Percentiles rank a stretch among this genome's conserved stretches.
Conservation (phyloP, 2,329 filamentous ascomycete genomes). For the Fusarium acutatum region DNA sequence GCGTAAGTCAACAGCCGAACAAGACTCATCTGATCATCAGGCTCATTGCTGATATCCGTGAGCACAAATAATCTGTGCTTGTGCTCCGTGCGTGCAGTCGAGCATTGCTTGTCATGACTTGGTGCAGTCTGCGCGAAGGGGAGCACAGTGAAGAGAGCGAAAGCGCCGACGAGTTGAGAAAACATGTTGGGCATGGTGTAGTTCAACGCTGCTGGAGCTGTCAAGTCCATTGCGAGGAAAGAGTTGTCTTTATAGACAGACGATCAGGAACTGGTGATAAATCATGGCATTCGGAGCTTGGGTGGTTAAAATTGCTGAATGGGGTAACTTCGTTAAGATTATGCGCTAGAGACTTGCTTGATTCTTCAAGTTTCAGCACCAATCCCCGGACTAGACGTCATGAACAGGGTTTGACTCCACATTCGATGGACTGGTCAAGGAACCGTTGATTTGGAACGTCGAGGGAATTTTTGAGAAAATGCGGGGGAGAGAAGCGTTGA, state of each 20-base stretch:
- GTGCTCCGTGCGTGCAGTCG: not conserved
- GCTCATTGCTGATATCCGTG: conserved; percentile 56
- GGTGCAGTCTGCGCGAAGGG: not conserved
- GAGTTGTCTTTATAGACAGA: not conserved
- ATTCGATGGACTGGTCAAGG: not conserved
- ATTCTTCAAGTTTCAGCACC: not conserved
- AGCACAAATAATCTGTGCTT: conserved; percentile 50
- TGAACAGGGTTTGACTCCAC: not conserved
- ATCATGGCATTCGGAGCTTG: not conserved
- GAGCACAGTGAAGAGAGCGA: not conserved
- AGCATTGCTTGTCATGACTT: not conserved
- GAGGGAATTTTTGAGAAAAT: not conserved
- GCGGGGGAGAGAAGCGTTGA: not conserved
- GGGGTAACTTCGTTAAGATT: not conserved
- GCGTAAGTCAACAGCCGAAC: conserved; percentile 54
- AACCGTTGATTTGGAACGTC: not conserved
- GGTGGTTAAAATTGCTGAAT: not conserved
- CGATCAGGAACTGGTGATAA: not conserved
- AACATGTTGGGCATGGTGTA: not conserved
- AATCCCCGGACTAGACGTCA: not conserved
- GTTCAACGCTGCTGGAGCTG: not conserved
- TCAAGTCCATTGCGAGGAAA: not conserved
- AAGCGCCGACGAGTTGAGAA: conserved; percentile 4
- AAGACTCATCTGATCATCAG: conserved; percentile 54
- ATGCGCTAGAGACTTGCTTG: not conserved